Conservation (phyloP, 176 grass and related monocot species). For the Aegilops bicornis region DNA sequence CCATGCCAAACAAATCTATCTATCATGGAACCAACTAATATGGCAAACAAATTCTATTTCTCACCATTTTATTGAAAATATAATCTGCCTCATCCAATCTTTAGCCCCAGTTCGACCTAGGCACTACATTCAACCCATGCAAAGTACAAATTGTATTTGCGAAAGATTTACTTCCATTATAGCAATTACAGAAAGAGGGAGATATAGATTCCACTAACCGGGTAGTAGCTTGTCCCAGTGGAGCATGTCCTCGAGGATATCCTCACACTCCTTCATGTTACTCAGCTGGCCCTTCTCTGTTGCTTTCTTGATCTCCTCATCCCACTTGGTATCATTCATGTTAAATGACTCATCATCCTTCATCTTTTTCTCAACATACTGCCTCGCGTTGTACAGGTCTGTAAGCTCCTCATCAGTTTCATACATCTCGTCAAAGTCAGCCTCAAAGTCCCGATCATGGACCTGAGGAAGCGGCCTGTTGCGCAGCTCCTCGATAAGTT, state of each 20-base stretch:
- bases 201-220: constrained; percentile 47
- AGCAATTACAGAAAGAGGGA: neutral
- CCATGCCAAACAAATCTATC: neutral
- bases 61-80: neutral
- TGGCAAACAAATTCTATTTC: neutral
- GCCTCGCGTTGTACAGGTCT: constrained; percentile 75
- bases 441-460: constrained; percentile 54
- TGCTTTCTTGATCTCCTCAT: constrained; percentile 48
- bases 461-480: constrained; percentile 41
- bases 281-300: constrained; percentile 42
- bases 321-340: constrained; percentile 78
- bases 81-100: neutral
- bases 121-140: neutral
- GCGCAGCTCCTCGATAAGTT: constrained; percentile 59
- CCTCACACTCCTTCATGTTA: constrained; percentile 78
- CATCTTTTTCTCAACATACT: constrained; percentile 82
- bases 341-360: constrained; percentile 60
- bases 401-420: constrained; percentile 71
- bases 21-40: neutral
- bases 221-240: constrained; percentile 76
- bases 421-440: constrained; percentile 58
- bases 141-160: constrained; percentile 13
- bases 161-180: neutral
- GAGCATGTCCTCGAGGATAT: constrained; percentile 93
- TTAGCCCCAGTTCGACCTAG: neutral